phyloP scores from a whole-genome alignment of 169 alveolate species.

The Plasmodium cynomolgi region DNA sequence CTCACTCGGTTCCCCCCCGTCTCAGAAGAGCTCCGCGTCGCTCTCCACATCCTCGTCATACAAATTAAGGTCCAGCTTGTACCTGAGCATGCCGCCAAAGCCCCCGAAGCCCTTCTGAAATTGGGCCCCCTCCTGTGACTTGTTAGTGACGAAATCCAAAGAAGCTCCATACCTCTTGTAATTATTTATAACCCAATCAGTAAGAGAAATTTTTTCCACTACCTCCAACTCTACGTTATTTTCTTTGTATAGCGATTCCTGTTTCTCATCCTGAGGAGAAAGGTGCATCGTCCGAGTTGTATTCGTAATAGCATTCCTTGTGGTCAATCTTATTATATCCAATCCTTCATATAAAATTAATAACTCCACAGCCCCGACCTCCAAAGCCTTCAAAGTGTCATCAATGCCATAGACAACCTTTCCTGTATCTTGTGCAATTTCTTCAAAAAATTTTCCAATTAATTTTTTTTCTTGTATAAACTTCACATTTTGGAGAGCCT shows the following conservation, averaged over 20 bases:
- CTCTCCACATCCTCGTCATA: constrained; percentile 77
- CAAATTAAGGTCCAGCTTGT: constrained; percentile 91
- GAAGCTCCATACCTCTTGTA: constrained; percentile 95
- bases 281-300: constrained; percentile 85
- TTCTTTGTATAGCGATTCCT: constrained; percentile 79
- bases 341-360: constrained; percentile 96
- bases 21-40: constrained; percentile 44
- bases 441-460: constrained; percentile 95
- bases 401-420: constrained; percentile 97
- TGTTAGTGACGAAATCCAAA: constrained; percentile 96
- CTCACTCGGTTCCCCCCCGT: not conserved
- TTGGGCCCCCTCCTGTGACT: constrained; percentile 98
- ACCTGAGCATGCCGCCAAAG: constrained; percentile 98
- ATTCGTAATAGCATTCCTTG: constrained; percentile 89
- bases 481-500: constrained; percentile 93
- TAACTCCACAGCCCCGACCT: constrained; percentile 96
- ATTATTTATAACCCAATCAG: constrained; percentile 98
- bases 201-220: constrained; percentile 90
- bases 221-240: constrained; percentile 93
- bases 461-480: constrained; percentile 93
- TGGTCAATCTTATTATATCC: constrained; percentile 87
- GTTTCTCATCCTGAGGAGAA: constrained; percentile 85
- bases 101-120: constrained; percentile 99
- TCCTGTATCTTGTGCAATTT: constrained; percentile 98
- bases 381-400: constrained; percentile 95